Conservation (phyloP, 495 filamentous ascomycete species). For the Cetradonia linearis region DNA sequence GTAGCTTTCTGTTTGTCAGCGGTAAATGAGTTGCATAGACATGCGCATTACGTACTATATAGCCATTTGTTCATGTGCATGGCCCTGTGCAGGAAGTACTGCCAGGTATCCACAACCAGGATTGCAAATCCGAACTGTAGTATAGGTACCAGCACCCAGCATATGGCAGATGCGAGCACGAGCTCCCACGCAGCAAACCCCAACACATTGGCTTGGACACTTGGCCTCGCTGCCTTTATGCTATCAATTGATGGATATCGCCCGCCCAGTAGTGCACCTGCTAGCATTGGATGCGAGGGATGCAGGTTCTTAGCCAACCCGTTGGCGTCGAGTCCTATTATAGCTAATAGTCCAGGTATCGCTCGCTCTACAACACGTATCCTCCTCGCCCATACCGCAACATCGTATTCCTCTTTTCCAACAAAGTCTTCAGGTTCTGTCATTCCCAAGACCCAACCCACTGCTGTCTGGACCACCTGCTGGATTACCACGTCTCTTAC, state of each 20-base stretch:
- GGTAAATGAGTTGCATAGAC: background rate
- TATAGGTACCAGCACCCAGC: slow-evolving; percentile 54
- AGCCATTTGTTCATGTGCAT: slow-evolving; percentile 84
- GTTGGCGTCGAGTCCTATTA: slow-evolving; percentile 32
- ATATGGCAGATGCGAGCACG: slow-evolving; percentile 51
- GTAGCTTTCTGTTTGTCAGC: slow-evolving; percentile 37
- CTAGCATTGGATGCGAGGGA: slow-evolving; percentile 45
- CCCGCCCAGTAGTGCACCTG: slow-evolving; percentile 53
- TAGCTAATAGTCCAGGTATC: slow-evolving; percentile 43
- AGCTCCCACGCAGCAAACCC: slow-evolving; percentile 60
- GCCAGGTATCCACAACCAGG: slow-evolving; percentile 67
- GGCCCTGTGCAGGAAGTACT: slow-evolving; percentile 72
- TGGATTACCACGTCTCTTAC: slow-evolving; percentile 68
- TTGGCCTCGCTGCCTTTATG: slow-evolving; percentile 12
- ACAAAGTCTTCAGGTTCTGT: slow-evolving; percentile 50
- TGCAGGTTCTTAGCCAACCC: slow-evolving; percentile 32
- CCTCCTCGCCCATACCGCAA: slow-evolving; percentile 61
- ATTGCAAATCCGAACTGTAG: slow-evolving; percentile 56
- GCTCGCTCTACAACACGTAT: slow-evolving; percentile 55
- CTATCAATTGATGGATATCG: slow-evolving; percentile 41
- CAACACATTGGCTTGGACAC: slow-evolving; percentile 23
- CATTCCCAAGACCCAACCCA: slow-evolving; percentile 45
- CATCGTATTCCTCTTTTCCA: slow-evolving; percentile 61
- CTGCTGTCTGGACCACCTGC: slow-evolving; percentile 61
- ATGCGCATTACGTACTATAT: slow-evolving; percentile 51